phyloP scores from a whole-genome alignment of 192 early-diverging fungal species.

The Dissophora globulifera region DNA sequence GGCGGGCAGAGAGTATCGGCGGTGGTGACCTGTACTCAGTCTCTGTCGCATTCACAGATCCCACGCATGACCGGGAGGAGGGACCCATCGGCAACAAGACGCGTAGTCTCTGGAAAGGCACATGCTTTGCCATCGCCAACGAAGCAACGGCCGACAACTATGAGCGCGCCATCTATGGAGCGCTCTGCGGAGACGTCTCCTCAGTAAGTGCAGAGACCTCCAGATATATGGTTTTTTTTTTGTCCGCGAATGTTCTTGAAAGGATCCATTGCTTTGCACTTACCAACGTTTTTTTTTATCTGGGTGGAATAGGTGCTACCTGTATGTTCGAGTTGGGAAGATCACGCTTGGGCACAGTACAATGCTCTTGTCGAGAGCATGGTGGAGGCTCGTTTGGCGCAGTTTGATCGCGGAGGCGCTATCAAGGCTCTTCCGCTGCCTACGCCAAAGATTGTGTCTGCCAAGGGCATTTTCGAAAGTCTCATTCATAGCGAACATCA shows the following conservation, averaged over 20 bases:
- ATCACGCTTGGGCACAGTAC: constrained; percentile 86
- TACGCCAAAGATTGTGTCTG: constrained; percentile 1
- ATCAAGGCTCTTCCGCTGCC: constrained; percentile 25
- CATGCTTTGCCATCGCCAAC: constrained; percentile 66
- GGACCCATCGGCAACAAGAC: constrained; percentile 66
- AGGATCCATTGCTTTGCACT: too few relatives aligned
- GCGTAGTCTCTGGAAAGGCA: constrained; percentile 72
- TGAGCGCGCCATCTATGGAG: constrained; percentile 85
- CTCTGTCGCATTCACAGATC: constrained; percentile 29
- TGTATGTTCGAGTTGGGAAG: constrained; percentile 89
- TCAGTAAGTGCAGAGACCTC: constrained; percentile 72
- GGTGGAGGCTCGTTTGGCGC: constrained; percentile 49
- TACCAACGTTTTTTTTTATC: too few relatives aligned
- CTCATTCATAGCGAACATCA: constrained; percentile 23
- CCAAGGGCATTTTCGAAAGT: constrained; percentile 32
- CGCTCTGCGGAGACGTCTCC: constrained; percentile 75
- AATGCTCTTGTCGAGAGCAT: constrained; percentile 74
- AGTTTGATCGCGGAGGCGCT: constrained; percentile 33
- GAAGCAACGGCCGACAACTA: constrained; percentile 66
- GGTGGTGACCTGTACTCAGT: constrained; percentile 63
- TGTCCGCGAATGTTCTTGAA: too few relatives aligned
- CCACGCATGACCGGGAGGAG: constrained; percentile 35
- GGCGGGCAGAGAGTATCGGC: constrained; percentile 82
- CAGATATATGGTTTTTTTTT: too few relatives aligned
- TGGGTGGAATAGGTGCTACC: constrained; percentile 69